Evolutionary conservation across 2,329 filamentous ascomycete genomes (phyloP), one percentile per base, ranked within the genome.

Genomic region (Pyricularia pennisetigena): DNA sequence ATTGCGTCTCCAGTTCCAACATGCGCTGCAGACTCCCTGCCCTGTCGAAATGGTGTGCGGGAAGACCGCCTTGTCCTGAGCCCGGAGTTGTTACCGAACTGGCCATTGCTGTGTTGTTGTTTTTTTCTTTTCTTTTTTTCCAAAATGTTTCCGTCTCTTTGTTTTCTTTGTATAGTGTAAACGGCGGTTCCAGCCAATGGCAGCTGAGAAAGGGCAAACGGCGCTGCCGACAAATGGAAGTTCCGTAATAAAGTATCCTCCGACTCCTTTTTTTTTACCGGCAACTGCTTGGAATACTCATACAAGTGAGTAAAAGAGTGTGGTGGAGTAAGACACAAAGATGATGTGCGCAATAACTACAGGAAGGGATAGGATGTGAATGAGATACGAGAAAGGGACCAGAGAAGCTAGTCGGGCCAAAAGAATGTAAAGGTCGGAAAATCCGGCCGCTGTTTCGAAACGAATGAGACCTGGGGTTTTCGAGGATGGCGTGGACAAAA

Each of bases 1-100:
- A 82, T 74, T 80, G 80, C 74, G 83, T 85, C 74, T 88, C 86
- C 67, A 88, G 76, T 72, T 87, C 84, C 65, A 88, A 79, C 85
- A 88, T 87, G 69, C 79, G 81, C 74, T 86, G 81, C 71, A 88
- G 82, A 75, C 82, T 86, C 73, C 81, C 81, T 70, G 79, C 79
- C 72, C 78, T 78, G 24, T 66, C 35, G 14, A 62, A 54, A 32
- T 54, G 29, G 24, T 67, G 76, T 72, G 20, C 72, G 72, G 57
- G 35, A 66, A 54, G 64, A 20, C 64, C 35, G 64, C 24, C 24
- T 20, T 62, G 26, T 28, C 12, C 59, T 16, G 24, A 62, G 24
- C 26, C 59, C 28, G 59, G 59, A 26, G 59, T 62, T 62, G 59
- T 29, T 62, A 28, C 24, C 14, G 59, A 62, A 20, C 24, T 62